Evolutionary conservation across 1,284 basidiomycete species (phyloP), one percentile per base, ranked within the genome.

Genomic region (Hemileccinum hortonii): DNA sequence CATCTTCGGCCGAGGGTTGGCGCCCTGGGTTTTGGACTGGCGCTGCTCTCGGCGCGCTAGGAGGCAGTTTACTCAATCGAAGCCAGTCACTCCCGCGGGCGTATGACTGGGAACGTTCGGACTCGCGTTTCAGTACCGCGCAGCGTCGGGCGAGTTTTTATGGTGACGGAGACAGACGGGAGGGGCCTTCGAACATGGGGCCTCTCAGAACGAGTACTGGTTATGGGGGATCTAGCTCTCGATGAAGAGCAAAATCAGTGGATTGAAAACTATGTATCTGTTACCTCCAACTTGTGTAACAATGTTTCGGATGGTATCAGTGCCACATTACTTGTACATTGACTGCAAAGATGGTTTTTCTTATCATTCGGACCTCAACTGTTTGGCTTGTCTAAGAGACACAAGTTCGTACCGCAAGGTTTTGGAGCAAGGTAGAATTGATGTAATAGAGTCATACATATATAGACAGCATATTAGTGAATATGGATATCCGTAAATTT

Each of bases 11-110:
- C 3, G 65, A 64, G 11, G 69, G 61, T 26, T 83, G 82, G 74
- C 67, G 74, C 45, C 86, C 87, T 4, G 91, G 90, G 2, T 93
- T 94, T 66, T 92, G 86, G 87, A 86, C 84, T 0, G 92, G 92
- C 15, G 79, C 87, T 12, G 79, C 81, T 1, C 63, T 86, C 1
- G 91, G 89, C 8, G 85, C 84, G 36, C 66, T 86, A 0, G 86
- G 82, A 1, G 79, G 81, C 19, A 81, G 83, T 58, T 61, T 85
- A 9, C 73, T 76, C 63, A 83, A 80, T 58, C 70, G 75, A 22
- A 60, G 62, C 21, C 63, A 55, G 52, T 61, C 67, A 8, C 49
- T n/a, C 54, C 43, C 61, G n/a, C 52, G 74, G 57, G 46, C 59
- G 56, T 73, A 75, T 52, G 82, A 86, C 57, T 84, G 83, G 83